Base-by-base conservation (phyloP, 2,329 filamentous ascomycete species). In the Calonectria crousiana region DNA sequence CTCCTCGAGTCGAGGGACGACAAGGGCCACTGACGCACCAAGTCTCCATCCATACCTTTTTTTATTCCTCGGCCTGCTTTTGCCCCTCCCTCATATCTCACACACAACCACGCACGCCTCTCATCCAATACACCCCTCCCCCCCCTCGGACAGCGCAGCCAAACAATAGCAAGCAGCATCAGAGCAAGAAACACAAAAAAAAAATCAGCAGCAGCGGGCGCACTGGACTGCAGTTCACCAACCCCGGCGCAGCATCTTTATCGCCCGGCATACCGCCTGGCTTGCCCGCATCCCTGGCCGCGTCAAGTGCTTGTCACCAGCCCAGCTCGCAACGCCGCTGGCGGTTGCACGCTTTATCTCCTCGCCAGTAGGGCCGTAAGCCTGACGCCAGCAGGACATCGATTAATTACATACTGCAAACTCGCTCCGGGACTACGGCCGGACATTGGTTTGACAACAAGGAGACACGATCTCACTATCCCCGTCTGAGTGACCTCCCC, bases 401-500 rank as follows among this genome's bases (percentile, higher is more conserved):
- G 23, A 67, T 56, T 53, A 73, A 68, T 69, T 73, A 73, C 71
- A 65, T 69, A 56, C 69, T 28, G 51, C 69, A 32, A 47, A 56
- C 52, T 67, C 53, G 23, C 38, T 53, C 47, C 47, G 56, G 66
- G 49, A 72, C 64, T 64, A 67, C 56, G 64, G 52, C 70, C 70
- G 66, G 49, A 44, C 66, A 64, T 72, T 73, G 51, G 65, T 52
- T 73, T 58, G 44, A 64, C 66, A 62, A 56, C 49, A 32, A 67
- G n/a, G 36, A 20, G 60, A 49, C 32, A 47, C 62, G 67, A 66
- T 64, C 67, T 71, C 74, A 76, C 56, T 76, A 67, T 74, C 73
- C 70, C 62, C 74, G 70, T 74, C 75, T 78, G 77, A 80, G 78
- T 78, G 69, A 60, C 65, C 69, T 79, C 76, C 79, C 79, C 78